These are phyloP conservation scores for Pyrus hybrid DNA, from an alignment of 331 rosid genomes.

Conservation along the genomic window DNA sequence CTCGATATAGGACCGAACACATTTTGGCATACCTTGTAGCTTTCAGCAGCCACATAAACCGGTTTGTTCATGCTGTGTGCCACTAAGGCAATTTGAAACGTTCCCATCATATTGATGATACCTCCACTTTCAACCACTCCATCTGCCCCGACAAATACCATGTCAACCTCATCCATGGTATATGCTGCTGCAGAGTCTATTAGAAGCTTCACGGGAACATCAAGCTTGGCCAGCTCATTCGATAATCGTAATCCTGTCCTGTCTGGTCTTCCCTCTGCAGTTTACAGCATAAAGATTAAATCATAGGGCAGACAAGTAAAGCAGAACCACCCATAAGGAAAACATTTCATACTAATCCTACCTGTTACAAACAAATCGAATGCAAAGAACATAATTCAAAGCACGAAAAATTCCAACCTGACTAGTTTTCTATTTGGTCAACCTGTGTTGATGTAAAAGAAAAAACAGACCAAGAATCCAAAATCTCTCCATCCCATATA, in stretches of 20 bases:
- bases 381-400: not conserved
- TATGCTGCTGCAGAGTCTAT: constrained; percentile 96
- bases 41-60: constrained; percentile 93
- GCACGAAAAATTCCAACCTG: not conserved
- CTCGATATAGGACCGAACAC: not conserved
- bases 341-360: not conserved
- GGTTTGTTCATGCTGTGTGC: constrained; percentile 94
- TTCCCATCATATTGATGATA: constrained; percentile 95
- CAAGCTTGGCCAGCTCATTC: constrained; percentile 79
- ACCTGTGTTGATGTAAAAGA: not conserved
- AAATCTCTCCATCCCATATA: not conserved
- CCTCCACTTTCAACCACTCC: constrained; percentile 99
- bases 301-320: not conserved
- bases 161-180: constrained; percentile 94
- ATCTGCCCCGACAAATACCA: constrained; percentile 94
- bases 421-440: not conserved
- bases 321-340: not conserved
- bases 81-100: constrained; percentile 87
- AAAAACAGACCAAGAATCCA: not conserved
- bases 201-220: constrained; percentile 85
- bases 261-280: constrained; percentile 96
- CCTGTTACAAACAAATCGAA: not conserved
- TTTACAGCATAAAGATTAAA: constrained; percentile 3
- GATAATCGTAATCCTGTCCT: constrained; percentile 76
- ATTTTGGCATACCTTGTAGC: constrained; percentile 63